phyloP scores from a whole-genome alignment of 192 early-diverging fungal species.

The Spizellomyces sp. region DNA sequence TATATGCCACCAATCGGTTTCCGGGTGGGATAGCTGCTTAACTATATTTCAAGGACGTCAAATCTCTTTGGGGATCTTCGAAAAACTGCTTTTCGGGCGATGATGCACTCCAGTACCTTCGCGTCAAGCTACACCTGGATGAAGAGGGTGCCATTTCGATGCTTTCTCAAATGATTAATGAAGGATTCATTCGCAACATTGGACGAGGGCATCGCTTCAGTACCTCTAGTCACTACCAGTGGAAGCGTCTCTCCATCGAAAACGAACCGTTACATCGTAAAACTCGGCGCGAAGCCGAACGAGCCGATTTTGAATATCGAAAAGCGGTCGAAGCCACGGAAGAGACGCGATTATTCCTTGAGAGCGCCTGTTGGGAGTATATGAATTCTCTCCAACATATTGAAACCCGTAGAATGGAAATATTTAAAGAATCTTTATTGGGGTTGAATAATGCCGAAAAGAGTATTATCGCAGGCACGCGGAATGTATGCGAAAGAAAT shows the following conservation, averaged over 20 bases:
- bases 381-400: constrained; percentile 35
- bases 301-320: constrained; percentile 41
- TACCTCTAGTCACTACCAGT: constrained; percentile 39
- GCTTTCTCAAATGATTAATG: constrained; percentile 31
- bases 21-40: neutral
- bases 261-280: constrained; percentile 44
- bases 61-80: constrained; percentile 40
- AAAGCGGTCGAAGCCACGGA: constrained; percentile 37
- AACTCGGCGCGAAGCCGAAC: constrained; percentile 40
- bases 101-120: constrained; percentile 32
- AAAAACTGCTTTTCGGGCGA: constrained; percentile 40
- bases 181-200: constrained; percentile 41
- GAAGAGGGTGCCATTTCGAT: constrained; percentile 24
- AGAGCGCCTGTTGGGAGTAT: constrained; percentile 41
- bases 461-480: constrained; percentile 16
- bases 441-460: constrained; percentile 37
- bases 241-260: constrained; percentile 41
- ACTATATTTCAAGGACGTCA: constrained; percentile 33
- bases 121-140: constrained; percentile 13
- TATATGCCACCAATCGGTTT: neutral
- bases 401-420: constrained; percentile 30
- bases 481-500: constrained; percentile 23
- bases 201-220: constrained; percentile 22
- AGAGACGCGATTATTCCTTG: constrained; percentile 34
- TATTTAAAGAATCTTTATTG: constrained; percentile 34